Conservation (phyloP, 2,329 filamentous ascomycete species). For the Penicillium occitanis region DNA sequence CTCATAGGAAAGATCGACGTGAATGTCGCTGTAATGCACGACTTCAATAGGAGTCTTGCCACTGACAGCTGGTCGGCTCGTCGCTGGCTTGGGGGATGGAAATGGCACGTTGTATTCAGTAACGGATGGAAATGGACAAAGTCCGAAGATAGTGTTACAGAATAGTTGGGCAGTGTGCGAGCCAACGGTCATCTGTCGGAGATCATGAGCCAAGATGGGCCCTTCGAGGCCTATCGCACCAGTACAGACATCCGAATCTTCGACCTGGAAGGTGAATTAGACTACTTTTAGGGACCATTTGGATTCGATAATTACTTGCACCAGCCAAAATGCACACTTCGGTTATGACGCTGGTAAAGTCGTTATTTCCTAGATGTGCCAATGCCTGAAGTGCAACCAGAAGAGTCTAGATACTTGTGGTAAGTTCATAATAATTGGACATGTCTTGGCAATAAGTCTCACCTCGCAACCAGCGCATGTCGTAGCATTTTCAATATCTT, state of each 20-base stretch:
- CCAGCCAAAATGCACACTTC: conserved; percentile 39
- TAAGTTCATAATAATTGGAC: not conserved
- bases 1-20: conserved; percentile 58
- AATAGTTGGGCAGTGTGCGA: conserved; percentile 54
- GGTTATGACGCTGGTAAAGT: conserved; percentile 42
- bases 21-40: conserved; percentile 62
- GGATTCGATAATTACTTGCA: conserved; percentile 17
- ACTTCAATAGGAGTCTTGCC: conserved; percentile 53
- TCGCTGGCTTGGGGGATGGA: conserved; percentile 42
- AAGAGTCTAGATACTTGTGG: conserved; percentile 29
- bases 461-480: conserved; percentile 38
- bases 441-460: not conserved
- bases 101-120: conserved; percentile 47
- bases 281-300: not conserved
- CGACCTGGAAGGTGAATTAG: conserved; percentile 34
- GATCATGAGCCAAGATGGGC: conserved; percentile 52
- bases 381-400: conserved; percentile 47
- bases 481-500: conserved; percentile 33
- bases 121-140: conserved; percentile 53
- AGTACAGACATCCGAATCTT: conserved; percentile 58
- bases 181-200: conserved; percentile 50
- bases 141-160: conserved; percentile 55
- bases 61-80: conserved; percentile 46
- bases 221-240: conserved; percentile 55
- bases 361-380: conserved; percentile 44